Base-by-base conservation (phyloP, 768 basidiomycete genomes). In the Boletus huronensis region DNA sequence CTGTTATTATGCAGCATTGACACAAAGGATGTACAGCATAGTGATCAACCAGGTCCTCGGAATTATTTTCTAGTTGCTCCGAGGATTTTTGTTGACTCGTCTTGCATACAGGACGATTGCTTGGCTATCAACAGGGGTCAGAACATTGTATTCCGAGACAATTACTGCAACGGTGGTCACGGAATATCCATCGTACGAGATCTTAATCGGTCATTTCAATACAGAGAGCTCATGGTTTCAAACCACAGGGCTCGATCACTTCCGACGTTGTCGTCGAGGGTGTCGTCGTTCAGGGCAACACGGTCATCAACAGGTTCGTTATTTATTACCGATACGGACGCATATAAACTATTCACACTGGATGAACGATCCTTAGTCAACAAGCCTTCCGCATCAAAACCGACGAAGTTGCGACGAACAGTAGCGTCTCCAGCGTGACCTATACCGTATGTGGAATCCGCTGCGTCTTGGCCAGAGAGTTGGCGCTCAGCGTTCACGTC, bases 381-480 rank as follows among this genome's bases (percentile, higher is more conserved):
- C 78, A 82, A 61, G 82, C 79, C 2, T 72, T 85, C 36, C 78
- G 83, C 45, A 84, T 85, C 68, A 87, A 84, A 70, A 82, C 77
- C 14, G 65, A 78, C 14, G 66, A 75, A 13, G 54, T 66, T 36
- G 75, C 83, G 7, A 75, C 75, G 23, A 72, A 70, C 48, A 77
- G 77, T 53, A 74, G 70, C 13, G 81, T 85, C 13, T 71, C 73
- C 14, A 75, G 77, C 54, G 71, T 82, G 57, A 80, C 78, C 1
- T 82, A 79, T 65, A 75, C 71, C 3, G 77, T 77, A 58, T 48
- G 71, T 29, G n/a, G 9, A 19, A 6, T 26, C 25, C 13, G 2
- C 3, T 28, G 8, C 8, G 34, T n/a, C 46, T 16, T 34, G n/a
- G 11, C 25, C 17, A 5, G 11, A 11, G 23, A 13, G 6, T 11